Conservation (phyloP, 331 rosid species). For the Malus hybrid region DNA sequence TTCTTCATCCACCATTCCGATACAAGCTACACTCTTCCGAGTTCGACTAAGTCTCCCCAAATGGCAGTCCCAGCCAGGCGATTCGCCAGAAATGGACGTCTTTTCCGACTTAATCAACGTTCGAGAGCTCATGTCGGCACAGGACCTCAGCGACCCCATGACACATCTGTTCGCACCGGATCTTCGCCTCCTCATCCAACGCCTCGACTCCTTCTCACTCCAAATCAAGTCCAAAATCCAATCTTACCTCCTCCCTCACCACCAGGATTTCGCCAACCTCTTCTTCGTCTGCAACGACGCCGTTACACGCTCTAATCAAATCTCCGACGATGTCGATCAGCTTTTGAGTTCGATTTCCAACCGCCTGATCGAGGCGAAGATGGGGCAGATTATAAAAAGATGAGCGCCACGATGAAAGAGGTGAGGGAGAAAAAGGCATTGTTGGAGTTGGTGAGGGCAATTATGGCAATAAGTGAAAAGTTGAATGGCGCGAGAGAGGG, state of each 20-base stretch:
- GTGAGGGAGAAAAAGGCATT: slow-evolving; percentile 50
- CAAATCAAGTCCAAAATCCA: slow-evolving; percentile 71
- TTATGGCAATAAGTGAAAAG: slow-evolving; percentile 39
- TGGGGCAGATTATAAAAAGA: slow-evolving; percentile 47
- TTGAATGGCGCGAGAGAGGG: slow-evolving; percentile 55
- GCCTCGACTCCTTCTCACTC: slow-evolving; percentile 88
- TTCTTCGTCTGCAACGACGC: slow-evolving; percentile 67
- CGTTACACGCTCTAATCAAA: slow-evolving; percentile 39
- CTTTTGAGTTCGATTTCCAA: slow-evolving; percentile 42
- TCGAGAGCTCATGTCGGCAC: slow-evolving; percentile 74
- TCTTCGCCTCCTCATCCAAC: slow-evolving; percentile 89
- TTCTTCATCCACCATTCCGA: not conserved
- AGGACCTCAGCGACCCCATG: slow-evolving; percentile 73
- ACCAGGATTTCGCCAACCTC: slow-evolving; percentile 57
- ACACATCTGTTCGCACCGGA: slow-evolving; percentile 90
- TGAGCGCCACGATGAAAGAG: slow-evolving; percentile 48
- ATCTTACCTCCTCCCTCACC: slow-evolving; percentile 67
- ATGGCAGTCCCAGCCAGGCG: slow-evolving; percentile 7
- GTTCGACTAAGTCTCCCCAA: not conserved
- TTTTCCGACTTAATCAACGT: slow-evolving; percentile 65
- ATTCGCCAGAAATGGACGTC: slow-evolving; percentile 49
- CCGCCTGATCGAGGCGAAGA: slow-evolving; percentile 48
- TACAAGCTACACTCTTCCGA: not conserved
- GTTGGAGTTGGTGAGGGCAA: slow-evolving; percentile 47
- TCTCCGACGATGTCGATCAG: slow-evolving; percentile 39